A percentile compares a stretch with the other conserved stretches of the same genome.
phyloP scores from a whole-genome alignment of 495 filamentous ascomycete species.

The Talaromyces adpressus region DNA sequence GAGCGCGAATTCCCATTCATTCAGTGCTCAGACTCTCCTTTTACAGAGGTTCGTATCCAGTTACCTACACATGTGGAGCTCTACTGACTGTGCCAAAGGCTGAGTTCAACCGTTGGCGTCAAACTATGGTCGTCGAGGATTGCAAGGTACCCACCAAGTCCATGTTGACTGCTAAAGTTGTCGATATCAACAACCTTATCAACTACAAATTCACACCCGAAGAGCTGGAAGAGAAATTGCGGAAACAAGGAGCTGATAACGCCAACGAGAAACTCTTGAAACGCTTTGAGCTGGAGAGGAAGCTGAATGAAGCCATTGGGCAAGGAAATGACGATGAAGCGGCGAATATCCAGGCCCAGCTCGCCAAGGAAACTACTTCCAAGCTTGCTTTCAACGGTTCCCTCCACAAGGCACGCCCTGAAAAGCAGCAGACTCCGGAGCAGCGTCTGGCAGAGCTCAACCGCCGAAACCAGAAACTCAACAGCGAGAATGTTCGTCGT shows the following conservation, averaged over 20 bases:
- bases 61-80: neutral
- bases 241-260: slow-evolving; percentile 55
- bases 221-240: slow-evolving; percentile 71
- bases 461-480: slow-evolving; percentile 67
- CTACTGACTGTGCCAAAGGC: slow-evolving; percentile 40
- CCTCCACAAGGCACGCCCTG: slow-evolving; percentile 35
- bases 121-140: slow-evolving; percentile 62
- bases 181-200: slow-evolving; percentile 72
- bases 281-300: slow-evolving; percentile 52
- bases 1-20: slow-evolving; percentile 76
- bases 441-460: slow-evolving; percentile 74
- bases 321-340: slow-evolving; percentile 54
- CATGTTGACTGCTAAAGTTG: slow-evolving; percentile 60
- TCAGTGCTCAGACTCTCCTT: slow-evolving; percentile 65
- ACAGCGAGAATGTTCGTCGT: slow-evolving; percentile 73
- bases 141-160: slow-evolving; percentile 61
- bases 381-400: slow-evolving; percentile 63
- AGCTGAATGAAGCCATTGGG: slow-evolving; percentile 57
- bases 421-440: slow-evolving; percentile 48
- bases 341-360: slow-evolving; percentile 54
- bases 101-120: slow-evolving; percentile 79
- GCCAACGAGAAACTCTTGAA: slow-evolving; percentile 55
- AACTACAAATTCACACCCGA: slow-evolving; percentile 71
- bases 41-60: slow-evolving; percentile 57
- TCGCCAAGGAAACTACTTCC: slow-evolving; percentile 59